Base-by-base conservation (phyloP, 768 basidiomycete genomes). In the Hortiboletus flavorubellus region DNA sequence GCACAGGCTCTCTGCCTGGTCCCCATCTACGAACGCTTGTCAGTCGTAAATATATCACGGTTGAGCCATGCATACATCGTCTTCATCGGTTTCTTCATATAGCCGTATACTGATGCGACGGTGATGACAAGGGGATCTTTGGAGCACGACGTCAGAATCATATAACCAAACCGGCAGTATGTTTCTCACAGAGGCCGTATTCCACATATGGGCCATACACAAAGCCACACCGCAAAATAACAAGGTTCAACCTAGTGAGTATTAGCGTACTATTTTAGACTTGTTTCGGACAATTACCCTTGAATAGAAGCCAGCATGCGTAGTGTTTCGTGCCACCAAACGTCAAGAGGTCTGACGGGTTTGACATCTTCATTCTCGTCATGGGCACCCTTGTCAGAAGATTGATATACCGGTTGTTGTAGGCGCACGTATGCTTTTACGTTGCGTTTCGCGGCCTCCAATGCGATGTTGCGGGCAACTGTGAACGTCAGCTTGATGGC, bases 271-370 rank as follows among this genome's bases (percentile, higher is more conserved):
- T 15, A 34, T 29, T 38, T 18, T 18, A 45, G 30, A 46, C 37
- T 8, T 29, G 47, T 18, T 54, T 44, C 12, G 14, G 21, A 51
- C n/a, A 72, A 29, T 51, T 63, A 91, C 91, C 83, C 81, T 58
- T 83, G 76, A 53, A 93, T 89, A 6, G 84, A 82, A 21, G 85
- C 89, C 56, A 93, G 68, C 67, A 81, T 81, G 34, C 91, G 80
- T 26, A 89, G 74, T 1, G 88, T 83, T 74, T 93, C 92, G 61
- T 94, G 92, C 89, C 91, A 93, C 92, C 92, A 94, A 16, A 76
- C 82, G 16, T 92, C 91, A 55, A 85, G 71, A 7, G 83, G 79
- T 43, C 84, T 86, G 18, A 75, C 71, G 11, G 92, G 91, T 64
- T 88, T 87, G 46, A 85, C 72, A 53, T 87, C 84, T 44, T 89